Conservation (phyloP, 352 stramenopile species). For the Phytophthora uliginosa region DNA sequence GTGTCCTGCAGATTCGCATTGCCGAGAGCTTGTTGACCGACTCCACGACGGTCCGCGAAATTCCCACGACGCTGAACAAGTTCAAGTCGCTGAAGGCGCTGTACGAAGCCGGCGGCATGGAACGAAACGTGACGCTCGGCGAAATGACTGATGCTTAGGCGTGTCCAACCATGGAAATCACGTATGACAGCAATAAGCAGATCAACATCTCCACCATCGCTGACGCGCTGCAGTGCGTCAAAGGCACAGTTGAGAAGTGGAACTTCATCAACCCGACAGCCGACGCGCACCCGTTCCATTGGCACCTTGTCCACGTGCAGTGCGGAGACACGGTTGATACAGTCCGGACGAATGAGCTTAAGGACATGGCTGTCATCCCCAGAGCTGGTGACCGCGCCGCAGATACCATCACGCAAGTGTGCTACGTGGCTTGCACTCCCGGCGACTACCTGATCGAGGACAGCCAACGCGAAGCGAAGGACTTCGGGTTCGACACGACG, state of each 20-base stretch:
- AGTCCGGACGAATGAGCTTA: slow-evolving; percentile 74
- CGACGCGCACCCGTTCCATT: slow-evolving; percentile 84
- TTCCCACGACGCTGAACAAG: slow-evolving; percentile 42
- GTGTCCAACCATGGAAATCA: slow-evolving; percentile 47
- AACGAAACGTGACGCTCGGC: slow-evolving; percentile 62
- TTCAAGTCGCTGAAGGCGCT: slow-evolving; percentile 71
- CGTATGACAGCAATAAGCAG: slow-evolving; percentile 36
- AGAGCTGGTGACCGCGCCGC: slow-evolving; percentile 54
- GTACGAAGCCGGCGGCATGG: slow-evolving; percentile 62
- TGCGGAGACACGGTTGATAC: slow-evolving; percentile 71
- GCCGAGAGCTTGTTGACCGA: slow-evolving; percentile 36
- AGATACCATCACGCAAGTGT: slow-evolving; percentile 65
- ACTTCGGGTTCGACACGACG: slow-evolving; percentile 76
- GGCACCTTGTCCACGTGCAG: slow-evolving; percentile 83
- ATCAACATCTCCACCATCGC: slow-evolving; percentile 62
- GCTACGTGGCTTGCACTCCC: slow-evolving; percentile 78
- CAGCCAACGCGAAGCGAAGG: slow-evolving; percentile 50
- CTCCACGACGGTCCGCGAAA: slow-evolving; percentile 35
- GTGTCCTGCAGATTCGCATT: slow-evolving; percentile 54
- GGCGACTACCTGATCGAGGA: slow-evolving; percentile 68
- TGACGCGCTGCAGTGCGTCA: slow-evolving; percentile 63
- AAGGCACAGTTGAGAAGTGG: slow-evolving; percentile 84
- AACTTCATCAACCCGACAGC: slow-evolving; percentile 86
- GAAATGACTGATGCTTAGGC: slow-evolving; percentile 55
- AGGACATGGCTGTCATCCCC: slow-evolving; percentile 80